Conservation (phyloP, 1,139 yeast genomes). For the Yamadazyma sp. region DNA sequence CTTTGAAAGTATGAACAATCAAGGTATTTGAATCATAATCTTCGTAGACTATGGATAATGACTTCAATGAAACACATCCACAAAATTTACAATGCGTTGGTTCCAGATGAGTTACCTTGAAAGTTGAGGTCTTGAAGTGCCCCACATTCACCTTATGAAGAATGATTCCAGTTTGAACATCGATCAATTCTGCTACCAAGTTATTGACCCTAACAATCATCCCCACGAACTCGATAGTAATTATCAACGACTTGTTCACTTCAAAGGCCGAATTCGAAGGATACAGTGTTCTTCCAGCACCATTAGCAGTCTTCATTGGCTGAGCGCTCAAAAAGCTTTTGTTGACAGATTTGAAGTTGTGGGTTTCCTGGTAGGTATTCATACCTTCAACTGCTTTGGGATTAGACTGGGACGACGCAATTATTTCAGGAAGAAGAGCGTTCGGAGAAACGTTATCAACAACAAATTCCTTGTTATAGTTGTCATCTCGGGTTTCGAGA, state of each 20-base stretch:
- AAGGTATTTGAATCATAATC: constrained; percentile 57
- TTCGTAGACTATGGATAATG: constrained; percentile 71
- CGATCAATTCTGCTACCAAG: constrained; percentile 62
- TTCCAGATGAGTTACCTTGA: constrained; percentile 74
- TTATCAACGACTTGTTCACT: constrained; percentile 16
- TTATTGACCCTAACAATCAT: constrained; percentile 62
- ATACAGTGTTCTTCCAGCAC: not conserved
- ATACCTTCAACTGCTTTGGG: constrained; percentile 4
- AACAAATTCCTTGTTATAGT: constrained; percentile 35
- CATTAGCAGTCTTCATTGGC: not conserved
- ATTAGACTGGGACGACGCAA: constrained; percentile 10
- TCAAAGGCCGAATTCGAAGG: constrained; percentile 5
- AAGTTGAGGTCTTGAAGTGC: constrained; percentile 57
- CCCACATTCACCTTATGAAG: constrained; percentile 58
- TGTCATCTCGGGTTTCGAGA: constrained; percentile 46
- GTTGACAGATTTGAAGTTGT: constrained; percentile 1
- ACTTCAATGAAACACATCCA: constrained; percentile 79
- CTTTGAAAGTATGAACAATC: constrained; percentile 70
- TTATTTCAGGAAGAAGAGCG: not conserved
- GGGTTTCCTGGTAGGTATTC: not conserved
- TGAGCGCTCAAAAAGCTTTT: not conserved
- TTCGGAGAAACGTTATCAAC: not conserved
- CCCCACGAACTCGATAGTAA: constrained; percentile 51
- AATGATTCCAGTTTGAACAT: constrained; percentile 74
- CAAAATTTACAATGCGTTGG: constrained; percentile 90